These are phyloP conservation scores for Reutealis trisperma DNA, from an alignment of 345 rosid species.

Conservation along the genomic window DNA sequence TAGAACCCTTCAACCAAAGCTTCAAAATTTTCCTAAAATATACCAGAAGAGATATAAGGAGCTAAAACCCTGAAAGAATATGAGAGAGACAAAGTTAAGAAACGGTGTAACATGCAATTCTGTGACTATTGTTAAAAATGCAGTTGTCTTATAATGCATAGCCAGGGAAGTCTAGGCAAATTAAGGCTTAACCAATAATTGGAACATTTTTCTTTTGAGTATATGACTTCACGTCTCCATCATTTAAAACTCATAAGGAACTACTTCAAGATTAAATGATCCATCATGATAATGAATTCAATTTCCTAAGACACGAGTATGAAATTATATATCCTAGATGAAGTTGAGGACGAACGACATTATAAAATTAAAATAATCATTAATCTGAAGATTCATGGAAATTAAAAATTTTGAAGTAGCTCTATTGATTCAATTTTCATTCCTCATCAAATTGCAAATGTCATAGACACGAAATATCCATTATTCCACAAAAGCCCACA, in stretches of 20 bases:
- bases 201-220: too few relatives aligned
- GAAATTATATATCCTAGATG: not conserved
- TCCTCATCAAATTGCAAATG: not conserved
- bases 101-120: not conserved
- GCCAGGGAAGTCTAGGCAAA: not conserved
- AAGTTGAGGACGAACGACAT: not conserved
- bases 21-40: conserved; percentile 59
- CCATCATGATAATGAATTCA: not conserved
- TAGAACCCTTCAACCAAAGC: conserved; percentile 71
- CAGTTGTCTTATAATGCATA: not conserved
- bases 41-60: conserved; percentile 77
- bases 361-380: too few relatives aligned
- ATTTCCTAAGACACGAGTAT: not conserved
- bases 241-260: not conserved
- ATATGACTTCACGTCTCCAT: not conserved
- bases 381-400: too few relatives aligned
- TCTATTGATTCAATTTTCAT: not conserved
- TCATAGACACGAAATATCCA: not conserved
- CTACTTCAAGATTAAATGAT: not conserved
- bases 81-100: not conserved
- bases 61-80: conserved; percentile 62
- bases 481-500: not conserved
- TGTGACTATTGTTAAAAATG: not conserved
- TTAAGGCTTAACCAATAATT: not conserved
- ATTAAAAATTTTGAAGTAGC: not conserved